Base-by-base conservation (phyloP, 495 filamentous ascomycete genomes). In the Talaromyces nanjingensis region DNA sequence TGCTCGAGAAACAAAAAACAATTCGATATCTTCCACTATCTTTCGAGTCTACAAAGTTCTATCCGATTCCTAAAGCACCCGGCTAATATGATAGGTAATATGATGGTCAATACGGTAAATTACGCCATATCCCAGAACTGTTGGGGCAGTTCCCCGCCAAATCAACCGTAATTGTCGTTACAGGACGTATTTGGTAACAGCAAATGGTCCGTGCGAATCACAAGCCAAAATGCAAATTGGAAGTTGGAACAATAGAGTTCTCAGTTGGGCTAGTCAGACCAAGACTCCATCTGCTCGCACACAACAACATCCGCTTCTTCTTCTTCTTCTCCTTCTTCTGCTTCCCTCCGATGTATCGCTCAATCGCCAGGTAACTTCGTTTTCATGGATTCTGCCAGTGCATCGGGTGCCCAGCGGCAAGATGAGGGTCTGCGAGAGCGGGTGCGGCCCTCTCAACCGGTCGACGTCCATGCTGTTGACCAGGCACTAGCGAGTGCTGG, bases 361-460 rank as follows among this genome's bases (percentile, higher is more conserved):
- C 64, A 56, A n/a, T 56, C 53, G 20, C 22, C 7, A 25, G 53
- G 27, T 56, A 27, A 56, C 7, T 34, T 65, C 66, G 63, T 65
- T 66, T 65, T 65, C 69, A 80, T 80, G 76, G 73, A 77, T 71
- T 69, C 72, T 67, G 73, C 74, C 72, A 71, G 72, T 70, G 75
- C 75, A 76, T 79, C 77, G 75, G 75, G 76, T 69, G 67, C 76
- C 67, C 74, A 71, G 69, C 72, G 73, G 61, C 58, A 63, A 20
- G 31, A 59, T 22, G 67, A 66, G 66, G 78, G 77, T 42, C 74
- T 83, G 45, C 76, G 81, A 52, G 81, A 83, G 71, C 75, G 81
- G 69, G 70, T 73, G 70, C 63, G 70, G 29, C n/a, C 64, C 54
- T 70, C 70, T 55, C 73, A 68, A 68, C 59, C 74, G 55, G 45